A percentile compares a stretch with the other conserved stretches of the same genome.
phyloP scores from a whole-genome alignment of 106 monocot species.

The Amphibolis antarctica region DNA sequence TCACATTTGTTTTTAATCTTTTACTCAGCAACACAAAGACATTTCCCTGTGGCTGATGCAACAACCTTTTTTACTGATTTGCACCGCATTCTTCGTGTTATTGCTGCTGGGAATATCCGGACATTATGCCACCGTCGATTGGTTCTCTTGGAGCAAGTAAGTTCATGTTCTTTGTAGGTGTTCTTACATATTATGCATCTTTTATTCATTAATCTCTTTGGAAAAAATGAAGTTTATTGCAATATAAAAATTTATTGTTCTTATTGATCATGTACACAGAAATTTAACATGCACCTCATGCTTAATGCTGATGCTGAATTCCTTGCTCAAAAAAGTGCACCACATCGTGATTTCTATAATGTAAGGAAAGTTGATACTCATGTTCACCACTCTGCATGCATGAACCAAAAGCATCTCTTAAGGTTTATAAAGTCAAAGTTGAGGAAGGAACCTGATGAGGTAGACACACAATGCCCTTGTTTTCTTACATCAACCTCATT shows the following conservation, averaged over 20 bases:
- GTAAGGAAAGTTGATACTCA: conserved; percentile 99
- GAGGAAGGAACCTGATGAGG: conserved; percentile 97
- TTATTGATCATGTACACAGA: conserved; percentile 30
- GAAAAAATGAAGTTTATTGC: not conserved
- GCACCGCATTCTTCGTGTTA: conserved; percentile 75
- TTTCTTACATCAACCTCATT: not conserved
- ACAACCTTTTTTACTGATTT: conserved; percentile 96
- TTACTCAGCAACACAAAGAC: conserved; percentile 43
- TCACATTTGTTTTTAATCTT: conserved; percentile 4
- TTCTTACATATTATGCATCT: not conserved
- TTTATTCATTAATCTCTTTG: not conserved
- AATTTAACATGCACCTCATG: conserved; percentile 97
- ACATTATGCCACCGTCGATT: conserved; percentile 83
- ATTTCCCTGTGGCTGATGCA: conserved; percentile 86
- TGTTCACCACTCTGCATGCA: conserved; percentile 98
- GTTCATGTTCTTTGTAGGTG: not conserved
- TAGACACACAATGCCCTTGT: conserved; percentile 5
- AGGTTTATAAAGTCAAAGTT: conserved; percentile 98
- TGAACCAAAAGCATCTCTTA: conserved; percentile 98
- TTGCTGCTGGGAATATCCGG: conserved; percentile 78
- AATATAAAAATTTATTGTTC: not conserved
- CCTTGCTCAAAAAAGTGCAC: conserved; percentile 98
- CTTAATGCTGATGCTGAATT: conserved; percentile 92
- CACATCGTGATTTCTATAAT: conserved; percentile 99
- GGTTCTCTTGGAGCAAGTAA: conserved; percentile 91